A percentile compares a stretch with the other conserved stretches of the same genome.
These are phyloP conservation scores for Fonsecaea pedrosoi DNA, from an alignment of 2,329 filamentous ascomycete genomes.

Conservation along the genomic window DNA sequence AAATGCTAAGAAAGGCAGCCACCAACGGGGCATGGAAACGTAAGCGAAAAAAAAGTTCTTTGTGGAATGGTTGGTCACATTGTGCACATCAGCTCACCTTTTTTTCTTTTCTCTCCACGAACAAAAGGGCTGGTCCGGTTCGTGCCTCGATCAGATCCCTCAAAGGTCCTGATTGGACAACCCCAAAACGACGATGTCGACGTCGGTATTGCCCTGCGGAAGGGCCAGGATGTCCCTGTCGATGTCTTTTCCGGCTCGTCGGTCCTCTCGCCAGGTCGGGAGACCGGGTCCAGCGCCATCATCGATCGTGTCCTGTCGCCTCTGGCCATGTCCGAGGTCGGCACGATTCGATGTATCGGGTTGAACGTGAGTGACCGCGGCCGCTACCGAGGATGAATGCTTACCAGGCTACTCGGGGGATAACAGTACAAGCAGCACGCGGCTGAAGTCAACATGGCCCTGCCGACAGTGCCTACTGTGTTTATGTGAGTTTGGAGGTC, in stretches of 20 bases:
- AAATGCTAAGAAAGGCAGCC: slow-evolving; percentile 27
- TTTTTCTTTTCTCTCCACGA: too few species aligned
- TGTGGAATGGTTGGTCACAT: too few species aligned
- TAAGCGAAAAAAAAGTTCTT: not conserved
- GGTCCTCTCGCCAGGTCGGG: slow-evolving; percentile 61
- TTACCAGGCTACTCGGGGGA: not conserved
- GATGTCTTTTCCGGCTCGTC: slow-evolving; percentile 65
- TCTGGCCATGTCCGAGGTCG: slow-evolving; percentile 46
- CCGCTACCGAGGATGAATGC: too few species aligned
- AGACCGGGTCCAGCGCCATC: slow-evolving; percentile 58
- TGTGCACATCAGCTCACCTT: not conserved
- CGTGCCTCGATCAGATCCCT: slow-evolving; percentile 58
- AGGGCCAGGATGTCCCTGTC: slow-evolving; percentile 63
- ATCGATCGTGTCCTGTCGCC: slow-evolving; percentile 49
- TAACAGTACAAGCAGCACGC: slow-evolving; percentile 50
- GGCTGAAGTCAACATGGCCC: slow-evolving; percentile 47
- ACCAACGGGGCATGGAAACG: slow-evolving; percentile 24
- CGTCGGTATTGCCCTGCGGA: slow-evolving; percentile 63
- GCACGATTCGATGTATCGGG: slow-evolving; percentile 55
- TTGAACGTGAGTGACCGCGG: slow-evolving; percentile 46
- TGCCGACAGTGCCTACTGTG: slow-evolving; percentile 47
- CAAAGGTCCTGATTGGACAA: slow-evolving; percentile 62
- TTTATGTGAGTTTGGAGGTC: slow-evolving; percentile 42
- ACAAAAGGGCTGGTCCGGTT: slow-evolving; percentile 65
- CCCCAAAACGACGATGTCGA: slow-evolving; percentile 60